Evolutionary conservation across 805 yeast genomes (phyloP), one percentile per base, ranked within the genome.

Genomic region (Candida ficus): DNA sequence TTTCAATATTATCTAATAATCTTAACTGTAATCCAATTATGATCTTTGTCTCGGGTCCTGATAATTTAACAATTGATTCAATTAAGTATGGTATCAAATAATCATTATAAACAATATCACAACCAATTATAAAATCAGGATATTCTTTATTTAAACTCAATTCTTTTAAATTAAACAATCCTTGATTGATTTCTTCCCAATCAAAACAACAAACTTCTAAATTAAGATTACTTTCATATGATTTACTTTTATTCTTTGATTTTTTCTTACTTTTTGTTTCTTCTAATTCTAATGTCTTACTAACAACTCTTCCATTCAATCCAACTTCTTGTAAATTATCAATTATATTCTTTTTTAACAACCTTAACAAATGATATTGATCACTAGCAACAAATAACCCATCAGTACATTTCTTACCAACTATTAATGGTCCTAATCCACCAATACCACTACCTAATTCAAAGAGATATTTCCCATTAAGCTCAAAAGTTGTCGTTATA

Each of bases 81-180:
- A 79, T 58, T 43, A 81, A 70, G 41, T 60, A 68, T 0, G 70
- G 71, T 4, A 80, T 68, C 32, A 82, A 58, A 47, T 63, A 80
- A 40, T 76, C 82, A 50, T 81, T 81, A 60, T 81, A 81, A 4
- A 81, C 68, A 6, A 85, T 74, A 52, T 81, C 89, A 49, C 81
- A 76, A 0, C 84, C 83, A 9, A 81, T 52, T 5, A 81, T 62
- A 32, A 67, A 58, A 44, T 75, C 81, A 0, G 76, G 74, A 17
- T 30, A 25, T 3, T 25, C 30, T 1, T 31, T 37, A 1, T 32
- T 45, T 0, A 39, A 38, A 12, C 28, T 41, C 2, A 55, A 8
- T 9, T 49, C 41, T 12, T 33, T 34, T 10, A 65, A 39, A 13
- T 52, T 57, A 17, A 42, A 42, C 21, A 53, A 17, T 0, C 74